Base-by-base conservation (phyloP, 371 early-diverging fungal species). In the Syncephalis plumigaleata region DNA sequence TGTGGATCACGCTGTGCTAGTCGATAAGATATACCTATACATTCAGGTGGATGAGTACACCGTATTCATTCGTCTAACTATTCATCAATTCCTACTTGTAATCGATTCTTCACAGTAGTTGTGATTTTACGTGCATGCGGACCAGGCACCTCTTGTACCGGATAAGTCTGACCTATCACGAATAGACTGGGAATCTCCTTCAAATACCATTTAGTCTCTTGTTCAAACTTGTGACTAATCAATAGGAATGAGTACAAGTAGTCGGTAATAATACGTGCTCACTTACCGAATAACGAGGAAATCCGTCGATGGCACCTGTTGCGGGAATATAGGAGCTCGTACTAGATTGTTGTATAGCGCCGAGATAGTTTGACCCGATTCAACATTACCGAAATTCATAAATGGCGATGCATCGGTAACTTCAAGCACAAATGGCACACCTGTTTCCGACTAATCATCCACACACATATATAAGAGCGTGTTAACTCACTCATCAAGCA, bases 91-190 rank as follows among this genome's bases (percentile, higher is more conserved):
- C 55, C 49, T 31, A 91, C 90, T 61, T 97, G 92, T 18, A 99
- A 64, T 39, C 98, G 73, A 49, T 83, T 83, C 58, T 92, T 94
- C 56, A 91, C 74, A 23, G 87, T 87, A 2, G 91, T 81, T 11
- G 91, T 95, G 16, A 92, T 81, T 55, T 87, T 91, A 49, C 99
- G 79, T 16, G 96, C 89, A 55, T 98, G 98, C 24, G 99, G 99
- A 2, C 89, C 84, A 22, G 93, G 98, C 3, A 98, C 94, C 60
- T 98, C 98, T 54, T 84, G 81, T 36, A 89, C 64, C 9, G 99
- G 99, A 51, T 91, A 92, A 1, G 90, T 87, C 63, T 99, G 99
- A 4, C 99, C 99, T n/a, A 90, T 87, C 9, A 83, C 75, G 60
- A 81, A 98, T 3, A 91, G 62, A 52, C 75, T 67, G 7, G 84